Evolutionary conservation across 148 eudicot species (phyloP).

Genomic region (Rhododendron griersonianum): DNA sequence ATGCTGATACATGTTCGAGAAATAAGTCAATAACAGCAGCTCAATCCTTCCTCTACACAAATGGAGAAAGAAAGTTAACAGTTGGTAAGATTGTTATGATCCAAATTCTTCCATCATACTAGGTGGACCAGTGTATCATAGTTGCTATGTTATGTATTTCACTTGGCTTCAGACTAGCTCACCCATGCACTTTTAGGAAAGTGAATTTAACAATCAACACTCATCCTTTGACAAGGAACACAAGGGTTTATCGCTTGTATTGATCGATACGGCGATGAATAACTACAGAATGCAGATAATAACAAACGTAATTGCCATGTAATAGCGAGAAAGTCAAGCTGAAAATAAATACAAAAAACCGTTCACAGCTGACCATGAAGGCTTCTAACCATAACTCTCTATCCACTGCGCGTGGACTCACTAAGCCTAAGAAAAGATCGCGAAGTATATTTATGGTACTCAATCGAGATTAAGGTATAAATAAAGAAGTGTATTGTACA

Average conservation of each 20-base stretch:
- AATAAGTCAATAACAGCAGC: neutral
- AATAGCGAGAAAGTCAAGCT: neutral
- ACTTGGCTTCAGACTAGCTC: neutral
- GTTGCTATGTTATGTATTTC: neutral
- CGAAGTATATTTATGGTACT: slow-evolving; percentile 12
- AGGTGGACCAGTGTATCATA: neutral
- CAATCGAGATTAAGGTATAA: neutral
- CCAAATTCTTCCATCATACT: neutral
- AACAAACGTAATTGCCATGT: neutral
- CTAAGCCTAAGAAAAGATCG: slow-evolving; percentile 4
- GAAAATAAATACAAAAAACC: neutral
- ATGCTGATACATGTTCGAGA: neutral
- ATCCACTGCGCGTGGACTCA: slow-evolving; percentile 12
- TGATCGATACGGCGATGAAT: neutral
- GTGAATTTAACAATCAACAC: neutral
- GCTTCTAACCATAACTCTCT: neutral
- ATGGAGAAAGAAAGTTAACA: neutral
- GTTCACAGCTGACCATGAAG: neutral
- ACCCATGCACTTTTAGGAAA: neutral
- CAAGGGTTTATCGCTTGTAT: neutral
- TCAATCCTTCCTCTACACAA: neutral
- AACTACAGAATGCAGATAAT: neutral
- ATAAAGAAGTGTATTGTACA: neutral
- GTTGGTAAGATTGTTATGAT: neutral
- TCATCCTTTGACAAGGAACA: neutral